Evolutionary conservation across 441 rosid genomes (phyloP).

Genomic region (Hura crepitans): DNA sequence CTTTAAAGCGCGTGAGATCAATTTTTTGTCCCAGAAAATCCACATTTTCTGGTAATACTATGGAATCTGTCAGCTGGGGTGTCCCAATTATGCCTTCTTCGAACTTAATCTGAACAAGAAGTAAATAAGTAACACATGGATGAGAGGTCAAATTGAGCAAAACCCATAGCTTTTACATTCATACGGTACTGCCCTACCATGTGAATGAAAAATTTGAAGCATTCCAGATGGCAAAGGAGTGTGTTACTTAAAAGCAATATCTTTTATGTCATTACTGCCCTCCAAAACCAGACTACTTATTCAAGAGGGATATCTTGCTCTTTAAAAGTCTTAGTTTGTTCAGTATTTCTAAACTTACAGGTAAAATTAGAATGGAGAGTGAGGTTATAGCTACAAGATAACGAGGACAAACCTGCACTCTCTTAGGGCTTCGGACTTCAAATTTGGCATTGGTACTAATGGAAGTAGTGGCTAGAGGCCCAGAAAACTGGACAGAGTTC

Average conservation of each 20-base stretch:
- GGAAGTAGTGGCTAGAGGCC: slow-evolving; percentile 77
- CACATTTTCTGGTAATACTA: slow-evolving; percentile 70
- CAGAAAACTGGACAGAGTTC: slow-evolving; percentile 68
- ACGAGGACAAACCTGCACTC: slow-evolving; percentile 62
- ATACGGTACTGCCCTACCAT: neutral
- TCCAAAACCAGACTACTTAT: neutral
- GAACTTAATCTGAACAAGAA: slow-evolving; percentile 57
- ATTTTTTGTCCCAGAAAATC: slow-evolving; percentile 76
- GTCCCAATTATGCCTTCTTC: slow-evolving; percentile 90
- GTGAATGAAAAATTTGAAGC: neutral
- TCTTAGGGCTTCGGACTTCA: slow-evolving; percentile 85
- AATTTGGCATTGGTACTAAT: slow-evolving; percentile 82
- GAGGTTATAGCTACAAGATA: neutral
- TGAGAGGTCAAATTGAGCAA: neutral
- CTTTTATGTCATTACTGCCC: no score
- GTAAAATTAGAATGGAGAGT: neutral
- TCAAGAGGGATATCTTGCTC: neutral
- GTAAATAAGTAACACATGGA: neutral
- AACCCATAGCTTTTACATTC: neutral
- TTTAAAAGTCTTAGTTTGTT: neutral
- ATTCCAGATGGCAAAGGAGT: neutral
- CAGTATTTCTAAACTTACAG: neutral
- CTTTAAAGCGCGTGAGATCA: slow-evolving; percentile 73
- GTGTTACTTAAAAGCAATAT: neutral
- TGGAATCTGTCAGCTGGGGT: slow-evolving; percentile 84